These are phyloP conservation scores for Boletus rufocinnamomeus DNA, from an alignment of 768 basidiomycete species.

Conservation along the genomic window DNA sequence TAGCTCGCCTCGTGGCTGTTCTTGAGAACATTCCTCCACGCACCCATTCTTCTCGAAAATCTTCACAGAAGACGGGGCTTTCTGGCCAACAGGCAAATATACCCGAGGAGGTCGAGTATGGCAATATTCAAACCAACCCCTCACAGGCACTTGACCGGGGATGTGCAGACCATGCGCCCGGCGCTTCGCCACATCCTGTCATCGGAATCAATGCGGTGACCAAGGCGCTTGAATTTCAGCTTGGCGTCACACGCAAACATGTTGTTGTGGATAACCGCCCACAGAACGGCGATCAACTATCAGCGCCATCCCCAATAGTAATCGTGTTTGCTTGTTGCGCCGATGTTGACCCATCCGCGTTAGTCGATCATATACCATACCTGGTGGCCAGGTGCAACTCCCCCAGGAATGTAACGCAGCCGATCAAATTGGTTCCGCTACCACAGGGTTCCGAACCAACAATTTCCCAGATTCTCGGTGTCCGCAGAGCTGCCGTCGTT, in stretches of 20 bases:
- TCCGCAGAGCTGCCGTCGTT: conserved; percentile 66
- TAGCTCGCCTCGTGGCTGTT: conserved; percentile 51
- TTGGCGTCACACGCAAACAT: conserved; percentile 34
- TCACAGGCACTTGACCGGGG: background rate
- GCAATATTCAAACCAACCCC: background rate
- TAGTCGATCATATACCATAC: conserved; percentile 75
- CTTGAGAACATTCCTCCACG: conserved; percentile 51
- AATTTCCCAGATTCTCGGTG: conserved; percentile 62
- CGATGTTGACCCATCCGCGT: conserved; percentile 71
- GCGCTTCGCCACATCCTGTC: conserved; percentile 41
- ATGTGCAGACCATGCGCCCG: background rate
- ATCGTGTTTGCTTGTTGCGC: conserved; percentile 70
- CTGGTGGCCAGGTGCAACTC: conserved; percentile 79
- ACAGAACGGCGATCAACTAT: background rate
- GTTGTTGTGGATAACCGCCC: conserved; percentile 3
- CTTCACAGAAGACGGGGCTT: conserved; percentile 1
- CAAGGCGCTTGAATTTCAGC: conserved; percentile 64
- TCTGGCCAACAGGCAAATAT: conserved; percentile 14
- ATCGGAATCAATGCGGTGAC: conserved; percentile 85
- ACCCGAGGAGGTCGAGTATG: conserved; percentile 6
- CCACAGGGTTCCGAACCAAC: conserved; percentile 64
- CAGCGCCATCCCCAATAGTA: conserved; percentile 21
- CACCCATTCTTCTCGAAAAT: conserved; percentile 26
- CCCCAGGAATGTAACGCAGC: conserved; percentile 24
- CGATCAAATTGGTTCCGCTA: conserved; percentile 61